These are phyloP conservation scores for Delphinella strobiligena DNA, from an alignment of 2,329 filamentous ascomycete genomes.

Conservation along the genomic window DNA sequence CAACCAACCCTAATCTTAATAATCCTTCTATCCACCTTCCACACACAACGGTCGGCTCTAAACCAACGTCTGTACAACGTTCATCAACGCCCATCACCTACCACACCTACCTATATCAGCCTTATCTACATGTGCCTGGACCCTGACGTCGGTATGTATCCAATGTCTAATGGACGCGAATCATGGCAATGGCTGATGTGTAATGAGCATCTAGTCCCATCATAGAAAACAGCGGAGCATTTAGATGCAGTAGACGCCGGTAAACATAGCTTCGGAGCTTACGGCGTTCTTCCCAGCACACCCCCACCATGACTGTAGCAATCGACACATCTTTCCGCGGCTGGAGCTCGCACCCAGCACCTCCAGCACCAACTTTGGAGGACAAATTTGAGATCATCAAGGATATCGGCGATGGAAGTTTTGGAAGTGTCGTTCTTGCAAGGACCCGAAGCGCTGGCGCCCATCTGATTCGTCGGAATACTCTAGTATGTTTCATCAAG, in stretches of 20 bases:
- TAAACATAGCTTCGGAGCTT: conserved; percentile 3
- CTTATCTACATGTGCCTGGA: too few species aligned
- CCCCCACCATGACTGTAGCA: conserved; percentile 58
- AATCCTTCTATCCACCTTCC: conserved; percentile 2
- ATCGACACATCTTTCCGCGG: conserved; percentile 57
- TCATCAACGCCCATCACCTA: background rate
- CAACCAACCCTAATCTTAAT: conserved; percentile 9
- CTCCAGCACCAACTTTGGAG: conserved; percentile 52
- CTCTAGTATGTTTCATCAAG: conserved; percentile 56
- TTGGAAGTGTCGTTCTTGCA: conserved; percentile 87
- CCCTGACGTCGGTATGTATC: conserved; percentile 6
- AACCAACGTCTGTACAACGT: conserved; percentile 5
- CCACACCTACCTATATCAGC: background rate
- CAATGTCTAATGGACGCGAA: background rate
- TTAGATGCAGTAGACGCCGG: conserved; percentile 6
- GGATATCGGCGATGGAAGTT: conserved; percentile 97
- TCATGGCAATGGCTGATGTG: conserved; percentile 3
- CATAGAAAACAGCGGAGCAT: conserved; percentile 3
- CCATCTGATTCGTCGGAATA: conserved; percentile 77
- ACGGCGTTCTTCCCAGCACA: conserved; percentile 2
- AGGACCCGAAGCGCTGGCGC: conserved; percentile 84
- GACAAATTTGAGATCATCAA: conserved; percentile 96
- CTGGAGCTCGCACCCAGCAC: conserved; percentile 32
- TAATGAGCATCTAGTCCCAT: background rate
- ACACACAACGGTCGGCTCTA: conserved; percentile 4